Base-by-base conservation (phyloP, 495 filamentous ascomycete genomes). In the Xylaria grammica region DNA sequence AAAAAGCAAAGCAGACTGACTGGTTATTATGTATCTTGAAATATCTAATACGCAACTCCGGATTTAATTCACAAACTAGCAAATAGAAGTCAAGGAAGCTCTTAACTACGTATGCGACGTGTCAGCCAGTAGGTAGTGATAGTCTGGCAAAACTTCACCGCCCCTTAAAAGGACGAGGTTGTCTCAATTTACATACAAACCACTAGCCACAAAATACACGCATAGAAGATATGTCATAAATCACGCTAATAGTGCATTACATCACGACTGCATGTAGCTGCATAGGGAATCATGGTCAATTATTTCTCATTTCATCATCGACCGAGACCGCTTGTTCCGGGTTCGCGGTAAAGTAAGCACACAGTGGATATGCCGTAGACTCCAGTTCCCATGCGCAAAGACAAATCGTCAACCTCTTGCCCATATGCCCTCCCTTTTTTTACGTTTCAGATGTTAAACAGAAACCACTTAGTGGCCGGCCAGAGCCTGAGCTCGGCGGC, bases 401-500 rank as follows among this genome's bases (percentile, higher is more conserved):
- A 72, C 70, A 72, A 65, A 61, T 30, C 30, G 46, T 68, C 63
- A 72, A 69, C 68, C 67, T 48, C 60, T 68, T 46, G 69, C 63
- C 72, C 69, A 59, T 61, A 74, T 68, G 48, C 66, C 65, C 55
- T 67, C 65, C 40, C 62, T 68, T 63, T 69, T 69, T 63, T 65
- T 58, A 65, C 62, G 56, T 60, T 52, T 3, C 46, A 57, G 42
- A 9, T 38, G 40, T 27, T 46, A 22, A 50, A 46, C 34, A 59
- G 17, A 64, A 62, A 60, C 60, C 50, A 52, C 67, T 80, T 80
- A 83, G 76, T 83, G 85, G 72, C 82, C 80, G 70, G 91, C 88
- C 74, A 92, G 78, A 68, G 89, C 82, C 68, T 87, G 80, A 62
- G 94, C 93, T 76, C 95, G 91, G 75, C 91, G 89, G 79, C 93